phyloP scores from a whole-genome alignment of 148 eudicot genomes.

The Nepenthes mirabilis region DNA sequence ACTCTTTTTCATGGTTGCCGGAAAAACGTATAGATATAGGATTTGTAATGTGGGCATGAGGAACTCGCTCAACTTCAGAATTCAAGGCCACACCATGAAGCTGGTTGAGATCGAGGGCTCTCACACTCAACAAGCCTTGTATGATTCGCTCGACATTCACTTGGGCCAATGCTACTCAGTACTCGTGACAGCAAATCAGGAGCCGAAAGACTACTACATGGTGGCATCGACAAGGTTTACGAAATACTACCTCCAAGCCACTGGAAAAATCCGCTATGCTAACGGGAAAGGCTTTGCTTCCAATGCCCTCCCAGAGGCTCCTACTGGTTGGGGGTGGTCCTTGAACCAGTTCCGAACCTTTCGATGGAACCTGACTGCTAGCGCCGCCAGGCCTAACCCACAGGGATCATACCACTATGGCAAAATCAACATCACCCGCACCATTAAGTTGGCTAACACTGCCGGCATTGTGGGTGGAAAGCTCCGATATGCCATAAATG shows the following conservation, averaged over 20 bases:
- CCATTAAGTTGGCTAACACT: slow-evolving; percentile 44
- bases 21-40: slow-evolving; percentile 54
- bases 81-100: slow-evolving; percentile 47
- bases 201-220: slow-evolving; percentile 50
- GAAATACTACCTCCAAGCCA: slow-evolving; percentile 28
- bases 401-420: slow-evolving; percentile 75
- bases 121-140: slow-evolving; percentile 46
- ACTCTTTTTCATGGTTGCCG: slow-evolving; percentile 30
- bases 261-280: slow-evolving; percentile 25
- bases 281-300: slow-evolving; percentile 31
- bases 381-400: slow-evolving; percentile 78
- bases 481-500: slow-evolving; percentile 54
- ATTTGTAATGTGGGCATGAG: slow-evolving; percentile 64
- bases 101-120: slow-evolving; percentile 61
- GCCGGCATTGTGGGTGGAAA: slow-evolving; percentile 31
- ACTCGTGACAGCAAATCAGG: slow-evolving; percentile 45
- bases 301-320: slow-evolving; percentile 32
- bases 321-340: slow-evolving; percentile 50
- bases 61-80: slow-evolving; percentile 36
- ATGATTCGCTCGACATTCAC: slow-evolving; percentile 52
- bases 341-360: slow-evolving; percentile 56
- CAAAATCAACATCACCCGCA: slow-evolving; percentile 47
- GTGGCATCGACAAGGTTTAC: slow-evolving; percentile 56
- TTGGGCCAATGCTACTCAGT: slow-evolving; percentile 59
- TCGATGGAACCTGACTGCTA: slow-evolving; percentile 69